Conservation (phyloP, 192 early-diverging fungal genomes). For the Coemansia sp. region DNA sequence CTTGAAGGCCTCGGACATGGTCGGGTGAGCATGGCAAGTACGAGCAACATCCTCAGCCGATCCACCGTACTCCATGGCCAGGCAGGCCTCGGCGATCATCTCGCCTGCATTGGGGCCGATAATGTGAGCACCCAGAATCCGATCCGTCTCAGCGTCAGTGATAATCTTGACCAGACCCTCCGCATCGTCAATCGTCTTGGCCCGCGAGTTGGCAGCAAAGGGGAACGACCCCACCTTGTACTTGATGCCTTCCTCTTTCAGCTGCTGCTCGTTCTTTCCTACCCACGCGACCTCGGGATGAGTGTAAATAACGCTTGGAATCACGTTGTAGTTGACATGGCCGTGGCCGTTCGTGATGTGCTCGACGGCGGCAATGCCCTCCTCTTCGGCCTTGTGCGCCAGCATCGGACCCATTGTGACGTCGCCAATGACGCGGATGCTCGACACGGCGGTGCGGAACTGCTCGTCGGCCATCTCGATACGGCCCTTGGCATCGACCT, state of each 20-base stretch:
- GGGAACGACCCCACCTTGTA: slow-evolving; percentile 94
- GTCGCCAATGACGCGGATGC: slow-evolving; percentile 96
- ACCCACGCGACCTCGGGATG: slow-evolving; percentile 99
- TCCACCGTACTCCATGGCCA: slow-evolving; percentile 99
- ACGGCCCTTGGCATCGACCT: slow-evolving; percentile 83
- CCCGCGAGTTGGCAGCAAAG: slow-evolving; percentile 94
- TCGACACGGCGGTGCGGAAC: slow-evolving; percentile 77
- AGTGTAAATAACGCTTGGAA: slow-evolving; percentile 98
- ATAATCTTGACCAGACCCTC: slow-evolving; percentile 97
- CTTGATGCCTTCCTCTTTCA: slow-evolving; percentile 82
- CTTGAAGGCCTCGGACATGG: slow-evolving; percentile 97
- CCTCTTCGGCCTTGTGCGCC: slow-evolving; percentile 99
- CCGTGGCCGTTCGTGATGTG: slow-evolving; percentile 89
- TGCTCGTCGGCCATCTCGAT: slow-evolving; percentile 76
- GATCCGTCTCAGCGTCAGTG: slow-evolving; percentile 91
- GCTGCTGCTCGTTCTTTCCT: slow-evolving; percentile 92
- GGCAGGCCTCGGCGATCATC: slow-evolving; percentile 97
- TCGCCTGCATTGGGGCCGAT: slow-evolving; percentile 98
- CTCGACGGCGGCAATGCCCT: slow-evolving; percentile 96
- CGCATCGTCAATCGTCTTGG: slow-evolving; percentile 93
- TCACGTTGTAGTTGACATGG: slow-evolving; percentile 98
- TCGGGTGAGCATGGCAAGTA: slow-evolving; percentile 96
- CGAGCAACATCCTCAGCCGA: slow-evolving; percentile 96
- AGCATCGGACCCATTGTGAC: slow-evolving; percentile 97
- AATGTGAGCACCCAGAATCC: slow-evolving; percentile 96